Evolutionary conservation across 805 yeast genomes (phyloP).

Genomic region (Candida silvatica): DNA sequence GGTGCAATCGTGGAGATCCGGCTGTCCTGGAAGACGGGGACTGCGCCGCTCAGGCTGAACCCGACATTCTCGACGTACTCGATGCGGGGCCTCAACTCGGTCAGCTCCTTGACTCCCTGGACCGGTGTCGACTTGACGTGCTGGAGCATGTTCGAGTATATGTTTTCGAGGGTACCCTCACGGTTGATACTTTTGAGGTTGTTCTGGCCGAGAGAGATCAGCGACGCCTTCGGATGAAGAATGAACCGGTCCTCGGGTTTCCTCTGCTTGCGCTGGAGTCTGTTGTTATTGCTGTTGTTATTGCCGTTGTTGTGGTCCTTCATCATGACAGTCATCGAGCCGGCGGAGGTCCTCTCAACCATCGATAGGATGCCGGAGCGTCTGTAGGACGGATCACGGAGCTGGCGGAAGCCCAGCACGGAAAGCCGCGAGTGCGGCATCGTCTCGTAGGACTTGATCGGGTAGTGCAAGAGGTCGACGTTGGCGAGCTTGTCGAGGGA

Average conservation of each 20-base stretch:
- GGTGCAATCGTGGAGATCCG: slow-evolving; percentile 41
- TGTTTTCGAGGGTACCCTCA: slow-evolving; percentile 15
- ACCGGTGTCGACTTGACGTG: slow-evolving; percentile 25
- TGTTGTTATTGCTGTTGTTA: slow-evolving; percentile 3
- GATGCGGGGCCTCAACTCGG: slow-evolving; percentile 1
- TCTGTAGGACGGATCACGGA: slow-evolving; percentile 30
- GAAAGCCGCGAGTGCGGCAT: slow-evolving; percentile 27
- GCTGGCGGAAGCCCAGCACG: slow-evolving; percentile 27
- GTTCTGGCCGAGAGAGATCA: slow-evolving; percentile 17
- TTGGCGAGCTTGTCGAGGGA: slow-evolving; percentile 14
- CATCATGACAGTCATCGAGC: slow-evolving; percentile 14
- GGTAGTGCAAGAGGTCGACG: slow-evolving; percentile 14
- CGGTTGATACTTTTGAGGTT: slow-evolving; percentile 2
- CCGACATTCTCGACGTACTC: slow-evolving; percentile 24
- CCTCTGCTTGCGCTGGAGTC: neutral
- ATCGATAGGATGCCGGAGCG: slow-evolving; percentile 31
- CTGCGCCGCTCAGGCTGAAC: slow-evolving; percentile 39
- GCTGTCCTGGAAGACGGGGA: slow-evolving; percentile 41
- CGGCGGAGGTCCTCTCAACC: slow-evolving; percentile 19
- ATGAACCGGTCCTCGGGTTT: slow-evolving; percentile 13
- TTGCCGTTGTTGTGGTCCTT: slow-evolving; percentile 5
- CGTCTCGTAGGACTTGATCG: slow-evolving; percentile 18
- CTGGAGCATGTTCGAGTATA: slow-evolving; percentile 18
- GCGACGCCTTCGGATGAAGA: slow-evolving; percentile 27
- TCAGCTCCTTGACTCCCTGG: slow-evolving; percentile 20